Base-by-base conservation (phyloP, 2,329 filamentous ascomycete species). In the Fusarium sp. region DNA sequence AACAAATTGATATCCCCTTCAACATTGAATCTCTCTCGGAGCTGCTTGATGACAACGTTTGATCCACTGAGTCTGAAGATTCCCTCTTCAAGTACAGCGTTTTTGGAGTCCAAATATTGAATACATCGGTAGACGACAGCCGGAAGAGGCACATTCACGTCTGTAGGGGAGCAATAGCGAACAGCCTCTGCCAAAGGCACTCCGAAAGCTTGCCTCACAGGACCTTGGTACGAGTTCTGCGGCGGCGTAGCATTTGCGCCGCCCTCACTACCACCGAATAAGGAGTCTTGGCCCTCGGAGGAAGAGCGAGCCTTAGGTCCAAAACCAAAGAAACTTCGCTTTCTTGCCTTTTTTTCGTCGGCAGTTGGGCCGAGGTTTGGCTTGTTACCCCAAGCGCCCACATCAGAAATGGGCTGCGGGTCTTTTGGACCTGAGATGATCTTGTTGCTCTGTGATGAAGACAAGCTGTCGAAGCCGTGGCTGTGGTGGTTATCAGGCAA, bases 11-110 rank as follows among this genome's bases (percentile, higher is more conserved):
- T 85, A 72, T 99, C 95, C 41, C 93, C 90, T 78, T 99, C 93
- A 4, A 78, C 87, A 75, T 99, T 97, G 80, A 99, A 99, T 3
- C 93, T 88, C 73, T 98, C 94, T 59, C 91, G 90, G 38, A 99
- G 83, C 53, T 87, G 87, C 76, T 94, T 96, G 77, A 99, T 96
- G 45, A 97, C 89, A 50, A 96, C 85, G 72, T 97, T 98, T 1
- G 94, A 98, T n/a, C 95, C 95, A 74, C 93, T 98, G 37, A 99
- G 82, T 47, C 95, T 88, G 82, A 99, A 99, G 37, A 99, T 97
- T 38, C 95, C 95, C 76, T 99, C 95, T 74, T 99, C 95, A 6
- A 82, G 82, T 43, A 89, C 83, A 10, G 93, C 95, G 61, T 91
- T 87, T 78, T 93, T 93, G 7, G 86, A 84, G 65, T 92, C 89